Base-by-base conservation (phyloP, 805 yeast genomes). In the Blastobotrys attinorum region DNA sequence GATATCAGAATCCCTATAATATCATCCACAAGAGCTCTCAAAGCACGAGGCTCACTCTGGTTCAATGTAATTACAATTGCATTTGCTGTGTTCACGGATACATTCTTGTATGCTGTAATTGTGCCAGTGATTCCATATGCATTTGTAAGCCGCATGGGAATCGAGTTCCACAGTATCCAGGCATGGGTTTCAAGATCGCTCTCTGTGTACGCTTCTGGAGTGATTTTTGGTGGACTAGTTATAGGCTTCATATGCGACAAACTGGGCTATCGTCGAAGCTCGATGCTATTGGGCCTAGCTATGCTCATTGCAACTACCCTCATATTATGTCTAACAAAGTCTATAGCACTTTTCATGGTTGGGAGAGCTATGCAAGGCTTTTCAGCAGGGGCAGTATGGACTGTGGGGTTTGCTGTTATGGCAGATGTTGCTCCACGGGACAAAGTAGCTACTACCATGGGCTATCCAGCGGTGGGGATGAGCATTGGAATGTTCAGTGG, bases 81-180 rank as follows among this genome's bases (percentile, higher is more conserved):
- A 5, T 29, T 58, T 16, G 64, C 66, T 0, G 50, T 57, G 13
- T 62, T 62, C 44, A 56, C 61, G 6, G 66, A 62, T 35, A 43
- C 51, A 2, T 60, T 62, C 34, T 47, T 62, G 11, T 62, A 62
- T 43, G 49, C 56, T 35, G 46, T 56, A 20, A 49, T 62, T 11
- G 50, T 61, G 7, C 66, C 66, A 2, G 53, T 62, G 3, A 49
- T 60, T 10, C 66, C 66, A n/a, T 62, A 49, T 46, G 61, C 59
- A 15, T 48, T 62, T 22, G 48, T 32, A 8, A 15, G 41, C 7
- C 47, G 56, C 7, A 52, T 62, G 49, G 56, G 56, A 10, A 54
- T 61, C 13, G 22, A 47, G 3, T 45, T 44, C 11, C 48, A 47
- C 25, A 33, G 47, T 11, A 53, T 61, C 10, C 64, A 62, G 43